Conservation (phyloP, 306 rosid genomes). For the Gleditsia sinensis region DNA sequence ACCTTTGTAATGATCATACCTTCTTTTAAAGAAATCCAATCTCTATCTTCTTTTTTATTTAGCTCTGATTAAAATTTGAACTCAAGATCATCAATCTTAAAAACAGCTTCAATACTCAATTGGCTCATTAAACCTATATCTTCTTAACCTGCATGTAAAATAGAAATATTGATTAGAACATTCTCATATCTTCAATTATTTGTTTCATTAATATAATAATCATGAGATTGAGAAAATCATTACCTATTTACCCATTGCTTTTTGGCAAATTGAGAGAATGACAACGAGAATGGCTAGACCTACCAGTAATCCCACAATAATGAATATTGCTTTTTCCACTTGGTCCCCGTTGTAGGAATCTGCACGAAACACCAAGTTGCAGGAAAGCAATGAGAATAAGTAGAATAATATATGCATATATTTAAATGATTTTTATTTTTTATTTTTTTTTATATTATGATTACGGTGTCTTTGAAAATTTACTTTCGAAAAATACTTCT, state of each 20-base stretch:
- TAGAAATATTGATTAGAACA: constrained; percentile 20
- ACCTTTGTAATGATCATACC: constrained; percentile 31
- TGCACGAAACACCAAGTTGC: constrained; percentile 38
- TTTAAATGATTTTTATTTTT: too few species aligned
- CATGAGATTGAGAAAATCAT: neutral
- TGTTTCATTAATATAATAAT: neutral
- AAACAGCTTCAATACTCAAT: too few species aligned
- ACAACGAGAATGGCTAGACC: constrained; percentile 76
- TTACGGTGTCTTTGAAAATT: too few species aligned
- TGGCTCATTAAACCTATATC: too few species aligned
- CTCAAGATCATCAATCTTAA: too few species aligned
- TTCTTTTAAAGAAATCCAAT: constrained; percentile 6
- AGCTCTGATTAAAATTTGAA: too few species aligned
- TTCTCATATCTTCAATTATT: constrained; percentile 11
- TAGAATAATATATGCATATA: too few species aligned
- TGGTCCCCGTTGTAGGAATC: constrained; percentile 67
- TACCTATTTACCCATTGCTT: constrained; percentile 70
- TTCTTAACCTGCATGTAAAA: constrained; percentile 45
- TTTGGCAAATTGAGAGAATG: constrained; percentile 84
- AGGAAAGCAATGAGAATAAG: constrained; percentile 22
- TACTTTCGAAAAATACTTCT: too few species aligned
- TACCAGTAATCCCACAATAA: constrained; percentile 73
- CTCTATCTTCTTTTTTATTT: constrained; percentile 13
- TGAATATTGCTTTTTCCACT: constrained; percentile 80
- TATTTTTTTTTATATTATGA: too few species aligned